phyloP scores from a whole-genome alignment of 495 filamentous ascomycete genomes.

The Acidiella bohemica region DNA sequence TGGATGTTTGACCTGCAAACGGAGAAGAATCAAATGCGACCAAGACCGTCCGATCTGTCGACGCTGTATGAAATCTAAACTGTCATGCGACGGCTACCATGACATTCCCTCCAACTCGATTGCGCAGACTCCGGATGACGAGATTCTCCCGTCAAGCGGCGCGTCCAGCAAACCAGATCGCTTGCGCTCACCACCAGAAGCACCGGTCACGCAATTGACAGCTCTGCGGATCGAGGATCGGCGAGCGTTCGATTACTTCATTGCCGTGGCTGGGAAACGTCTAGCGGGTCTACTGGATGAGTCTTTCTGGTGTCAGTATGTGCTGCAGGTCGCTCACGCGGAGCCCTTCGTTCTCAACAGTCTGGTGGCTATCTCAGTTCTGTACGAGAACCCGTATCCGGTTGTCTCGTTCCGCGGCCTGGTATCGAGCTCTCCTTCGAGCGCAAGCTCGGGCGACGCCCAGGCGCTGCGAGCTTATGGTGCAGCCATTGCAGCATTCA shows the following conservation, averaged over 20 bases:
- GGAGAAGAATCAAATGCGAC: conserved; percentile 11
- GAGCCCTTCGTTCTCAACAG: conserved; percentile 6
- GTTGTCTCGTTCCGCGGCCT: background rate
- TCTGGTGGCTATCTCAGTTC: conserved; percentile 5
- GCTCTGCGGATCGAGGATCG: background rate
- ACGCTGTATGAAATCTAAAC: conserved; percentile 7
- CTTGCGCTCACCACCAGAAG: background rate
- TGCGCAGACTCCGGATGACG: background rate
- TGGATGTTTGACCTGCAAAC: conserved; percentile 11
- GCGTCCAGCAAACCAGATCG: too few species aligned
- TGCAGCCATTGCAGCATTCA: background rate
- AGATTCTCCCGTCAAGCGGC: too few species aligned
- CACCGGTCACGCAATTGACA: background rate
- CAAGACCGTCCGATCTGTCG: conserved; percentile 4
- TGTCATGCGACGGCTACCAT: conserved; percentile 4
- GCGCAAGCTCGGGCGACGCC: too few species aligned
- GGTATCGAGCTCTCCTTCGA: background rate
- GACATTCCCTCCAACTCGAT: background rate
- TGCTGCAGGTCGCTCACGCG: conserved; percentile 3
- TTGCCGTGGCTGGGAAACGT: background rate
- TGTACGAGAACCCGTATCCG: conserved; percentile 7
- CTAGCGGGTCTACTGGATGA: conserved; percentile 4
- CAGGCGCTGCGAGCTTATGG: conserved; percentile 2
- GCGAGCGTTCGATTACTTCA: conserved; percentile 3
- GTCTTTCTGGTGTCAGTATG: conserved; percentile 3